Percentiles rank a stretch among this genome's conserved stretches.
Conservation (phyloP, 257 asterid genomes). For the Gardenia jasminoides region DNA sequence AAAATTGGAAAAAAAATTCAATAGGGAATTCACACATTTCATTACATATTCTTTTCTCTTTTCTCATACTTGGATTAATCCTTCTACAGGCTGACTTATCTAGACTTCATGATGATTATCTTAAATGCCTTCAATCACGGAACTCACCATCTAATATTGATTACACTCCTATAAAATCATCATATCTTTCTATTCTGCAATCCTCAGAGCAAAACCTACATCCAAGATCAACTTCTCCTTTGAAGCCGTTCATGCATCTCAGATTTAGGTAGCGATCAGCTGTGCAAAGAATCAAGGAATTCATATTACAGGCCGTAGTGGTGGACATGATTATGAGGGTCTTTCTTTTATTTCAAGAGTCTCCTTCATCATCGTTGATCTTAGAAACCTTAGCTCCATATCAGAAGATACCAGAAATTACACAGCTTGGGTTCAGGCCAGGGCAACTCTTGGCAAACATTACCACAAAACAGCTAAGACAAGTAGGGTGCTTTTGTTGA, state of each 20-base stretch:
- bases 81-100: no score
- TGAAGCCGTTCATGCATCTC: constrained; percentile 2
- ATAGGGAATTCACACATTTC: no score
- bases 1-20: no score
- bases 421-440: not conserved
- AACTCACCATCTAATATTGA: not conserved
- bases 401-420: not conserved
- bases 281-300: not conserved
- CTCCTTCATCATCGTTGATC: no score
- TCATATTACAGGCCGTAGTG: no score
- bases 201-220: not conserved
- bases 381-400: not conserved
- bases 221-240: not conserved
- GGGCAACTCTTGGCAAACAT: not conserved
- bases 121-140: not conserved
- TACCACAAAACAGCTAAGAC: not conserved
- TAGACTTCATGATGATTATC: not conserved
- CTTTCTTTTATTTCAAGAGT: no score
- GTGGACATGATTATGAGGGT: no score
- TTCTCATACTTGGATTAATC: no score
- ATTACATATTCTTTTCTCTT: no score
- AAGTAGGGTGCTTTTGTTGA: not conserved
- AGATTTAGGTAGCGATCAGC: not conserved
- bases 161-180: not conserved
- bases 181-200: not conserved